Conservation (phyloP, 2,329 filamentous ascomycete genomes). For the Neocucurbitaria cava region DNA sequence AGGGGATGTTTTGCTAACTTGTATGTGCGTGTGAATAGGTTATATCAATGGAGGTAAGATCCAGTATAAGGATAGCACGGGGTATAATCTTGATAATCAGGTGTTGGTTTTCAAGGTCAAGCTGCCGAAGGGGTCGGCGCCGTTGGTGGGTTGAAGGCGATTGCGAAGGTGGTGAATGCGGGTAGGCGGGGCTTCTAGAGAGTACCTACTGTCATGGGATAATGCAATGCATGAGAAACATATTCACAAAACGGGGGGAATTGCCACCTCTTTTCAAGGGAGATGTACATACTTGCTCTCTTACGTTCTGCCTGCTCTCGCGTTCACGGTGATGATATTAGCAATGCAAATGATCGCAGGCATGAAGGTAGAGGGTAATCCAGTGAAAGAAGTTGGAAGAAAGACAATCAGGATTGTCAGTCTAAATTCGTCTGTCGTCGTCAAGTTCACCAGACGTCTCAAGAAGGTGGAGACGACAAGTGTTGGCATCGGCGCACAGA, state of each 20-base stretch:
- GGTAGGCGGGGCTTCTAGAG: background rate
- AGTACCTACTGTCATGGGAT: background rate
- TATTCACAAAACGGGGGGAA: no score
- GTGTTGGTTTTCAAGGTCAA: constrained; percentile 68
- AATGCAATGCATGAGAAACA: background rate
- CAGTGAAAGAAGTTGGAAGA: no score
- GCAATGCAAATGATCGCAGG: no score
- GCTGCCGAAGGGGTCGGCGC: constrained; percentile 50
- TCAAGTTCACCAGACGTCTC: constrained; percentile 4
- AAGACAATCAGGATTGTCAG: no score
- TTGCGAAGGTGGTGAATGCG: constrained; percentile 2
- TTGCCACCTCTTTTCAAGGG: no score
- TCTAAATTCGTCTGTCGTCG: background rate
- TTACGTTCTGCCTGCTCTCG: no score
- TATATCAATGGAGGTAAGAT: constrained; percentile 65
- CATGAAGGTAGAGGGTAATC: no score
- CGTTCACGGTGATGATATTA: no score
- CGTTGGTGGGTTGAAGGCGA: constrained; percentile 15
- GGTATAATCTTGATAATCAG: constrained; percentile 67
- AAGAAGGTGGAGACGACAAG: no score
- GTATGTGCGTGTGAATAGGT: constrained; percentile 42
- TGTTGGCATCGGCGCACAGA: constrained; percentile 5
- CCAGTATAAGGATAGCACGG: constrained; percentile 63
- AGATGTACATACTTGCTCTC: no score
- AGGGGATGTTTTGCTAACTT: background rate